Evolutionary conservation across 306 rosid species (phyloP).

Genomic region (Canavalia ensiformis): DNA sequence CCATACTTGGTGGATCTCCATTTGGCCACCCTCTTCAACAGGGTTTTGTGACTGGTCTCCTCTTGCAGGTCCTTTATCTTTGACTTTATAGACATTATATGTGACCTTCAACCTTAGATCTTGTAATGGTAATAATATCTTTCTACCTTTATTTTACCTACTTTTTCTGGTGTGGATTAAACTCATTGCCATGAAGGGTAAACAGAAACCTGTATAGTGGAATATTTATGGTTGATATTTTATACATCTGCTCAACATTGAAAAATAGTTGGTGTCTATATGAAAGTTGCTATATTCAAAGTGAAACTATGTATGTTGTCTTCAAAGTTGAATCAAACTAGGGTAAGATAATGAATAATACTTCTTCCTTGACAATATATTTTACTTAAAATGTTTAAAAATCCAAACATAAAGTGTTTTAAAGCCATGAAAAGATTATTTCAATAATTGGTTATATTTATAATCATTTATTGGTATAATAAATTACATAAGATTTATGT

Average conservation of each 20-base stretch:
- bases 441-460: too few species aligned
- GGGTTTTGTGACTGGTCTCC: constrained; percentile 91
- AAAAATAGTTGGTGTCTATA: not conserved
- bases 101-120: constrained; percentile 30
- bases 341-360: constrained; percentile 10
- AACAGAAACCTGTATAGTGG: constrained; percentile 9
- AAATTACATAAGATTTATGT: too few species aligned
- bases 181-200: constrained; percentile 20
- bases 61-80: constrained; percentile 67
- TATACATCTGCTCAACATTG: not conserved
- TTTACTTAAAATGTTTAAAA: not conserved
- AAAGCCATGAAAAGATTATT: too few species aligned
- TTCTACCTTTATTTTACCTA: constrained; percentile 16
- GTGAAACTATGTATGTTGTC: not conserved
- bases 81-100: constrained; percentile 6
- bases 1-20: constrained; percentile 95
- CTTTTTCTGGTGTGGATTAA: constrained; percentile 13
- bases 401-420: not conserved
- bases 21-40: constrained; percentile 98
- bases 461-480: too few species aligned
- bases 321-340: constrained; percentile 5
- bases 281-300: not conserved
- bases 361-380: constrained; percentile 13
- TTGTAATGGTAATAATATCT: constrained; percentile 6
- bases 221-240: constrained; percentile 20